Evolutionary conservation across 2,329 filamentous ascomycete species (phyloP).

Genomic region (Venturia effusa): DNA sequence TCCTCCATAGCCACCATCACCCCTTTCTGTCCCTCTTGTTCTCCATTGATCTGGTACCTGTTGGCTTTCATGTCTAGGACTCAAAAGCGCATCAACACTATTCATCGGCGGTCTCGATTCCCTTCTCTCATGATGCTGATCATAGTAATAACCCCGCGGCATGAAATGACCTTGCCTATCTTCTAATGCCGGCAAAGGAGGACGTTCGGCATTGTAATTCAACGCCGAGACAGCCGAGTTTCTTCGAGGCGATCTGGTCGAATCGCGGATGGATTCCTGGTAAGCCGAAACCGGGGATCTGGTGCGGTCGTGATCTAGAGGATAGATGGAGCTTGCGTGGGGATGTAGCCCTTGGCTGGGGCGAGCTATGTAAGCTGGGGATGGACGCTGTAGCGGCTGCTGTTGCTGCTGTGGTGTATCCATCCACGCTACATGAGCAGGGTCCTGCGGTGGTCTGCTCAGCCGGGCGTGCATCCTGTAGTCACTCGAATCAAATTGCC

Average conservation of each 20-base stretch:
- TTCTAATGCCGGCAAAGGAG: not conserved
- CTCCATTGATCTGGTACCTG: not conserved
- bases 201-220: not conserved
- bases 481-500: not conserved
- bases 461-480: not conserved
- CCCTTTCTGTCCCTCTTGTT: not conserved
- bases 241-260: not conserved
- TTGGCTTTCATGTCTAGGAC: not conserved
- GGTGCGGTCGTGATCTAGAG: not conserved
- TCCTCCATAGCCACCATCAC: not conserved
- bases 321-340: not conserved
- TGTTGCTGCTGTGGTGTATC: not conserved
- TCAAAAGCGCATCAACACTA: not conserved
- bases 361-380: not conserved
- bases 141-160: not conserved
- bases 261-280: not conserved
- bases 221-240: not conserved
- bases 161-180: not conserved
- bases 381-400: not conserved
- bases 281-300: not conserved
- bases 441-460: not conserved
- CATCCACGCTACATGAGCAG: not conserved
- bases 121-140: not conserved
- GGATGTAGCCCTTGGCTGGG: not conserved
- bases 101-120: not conserved